Conservation (phyloP, 148 eudicot species). For the Pharnaceum exiguum region DNA sequence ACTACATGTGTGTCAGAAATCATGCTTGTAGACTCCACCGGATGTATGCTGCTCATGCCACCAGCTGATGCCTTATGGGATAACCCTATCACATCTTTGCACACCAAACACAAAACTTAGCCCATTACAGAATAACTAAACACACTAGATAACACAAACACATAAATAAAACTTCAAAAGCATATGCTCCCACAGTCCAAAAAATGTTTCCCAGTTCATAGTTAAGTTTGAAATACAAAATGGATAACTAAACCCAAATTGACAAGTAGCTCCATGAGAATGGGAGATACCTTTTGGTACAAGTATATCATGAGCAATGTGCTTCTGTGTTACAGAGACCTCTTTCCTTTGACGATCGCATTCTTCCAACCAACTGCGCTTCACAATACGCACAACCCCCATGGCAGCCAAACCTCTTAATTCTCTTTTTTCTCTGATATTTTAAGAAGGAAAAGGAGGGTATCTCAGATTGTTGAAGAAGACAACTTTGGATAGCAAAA, state of each 20-base stretch:
- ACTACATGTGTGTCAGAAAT: conserved; percentile 24
- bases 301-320: conserved; percentile 81
- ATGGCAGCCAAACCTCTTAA: conserved; percentile 78
- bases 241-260: conserved; percentile 2
- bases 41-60: conserved; percentile 32
- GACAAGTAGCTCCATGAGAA: background rate
- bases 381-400: conserved; percentile 71
- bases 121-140: background rate
- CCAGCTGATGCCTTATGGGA: conserved; percentile 37
- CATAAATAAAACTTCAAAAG: background rate
- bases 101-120: conserved; percentile 1
- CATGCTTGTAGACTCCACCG: conserved; percentile 31
- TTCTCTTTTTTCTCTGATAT: conserved; percentile 77
- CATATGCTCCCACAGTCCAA: background rate
- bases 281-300: conserved; percentile 61
- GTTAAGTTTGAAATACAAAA: background rate
- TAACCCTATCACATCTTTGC: conserved; percentile 27
- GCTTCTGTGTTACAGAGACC: conserved; percentile 68
- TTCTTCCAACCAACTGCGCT: conserved; percentile 76
- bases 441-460: background rate
- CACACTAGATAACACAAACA: background rate
- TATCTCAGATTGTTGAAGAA: background rate
- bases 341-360: conserved; percentile 80
- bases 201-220: too few species aligned
- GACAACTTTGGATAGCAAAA: background rate